Percentiles rank a stretch among this genome's conserved stretches.
Evolutionary conservation across 164 flowering plant species (phyloP).

Genomic region (Annona cherimola): DNA sequence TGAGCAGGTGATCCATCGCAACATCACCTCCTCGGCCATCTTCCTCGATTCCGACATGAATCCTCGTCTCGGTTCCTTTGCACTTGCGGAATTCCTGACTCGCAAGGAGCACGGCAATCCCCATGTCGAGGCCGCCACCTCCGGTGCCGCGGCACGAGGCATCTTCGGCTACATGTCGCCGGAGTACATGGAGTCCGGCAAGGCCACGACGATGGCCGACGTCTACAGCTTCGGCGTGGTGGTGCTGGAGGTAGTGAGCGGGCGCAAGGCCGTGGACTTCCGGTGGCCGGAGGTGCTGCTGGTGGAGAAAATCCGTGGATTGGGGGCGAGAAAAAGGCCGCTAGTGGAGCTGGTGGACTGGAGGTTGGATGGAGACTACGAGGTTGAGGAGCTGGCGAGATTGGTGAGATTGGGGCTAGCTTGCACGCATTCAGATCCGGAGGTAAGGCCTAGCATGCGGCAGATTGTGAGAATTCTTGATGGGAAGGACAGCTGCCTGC

Average conservation of each 20-base stretch:
- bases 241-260: constrained; percentile 75
- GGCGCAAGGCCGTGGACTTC: constrained; percentile 79
- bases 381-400: constrained; percentile 49
- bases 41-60: constrained; percentile 74
- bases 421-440: constrained; percentile 69
- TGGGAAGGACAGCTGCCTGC: constrained; percentile 55
- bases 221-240: constrained; percentile 92
- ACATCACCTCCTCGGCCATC: constrained; percentile 78
- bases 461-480: constrained; percentile 75
- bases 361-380: constrained; percentile 46
- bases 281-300: constrained; percentile 60
- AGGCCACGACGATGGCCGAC: constrained; percentile 64
- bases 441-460: constrained; percentile 67
- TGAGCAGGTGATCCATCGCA: constrained; percentile 86
- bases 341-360: constrained; percentile 61
- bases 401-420: constrained; percentile 61
- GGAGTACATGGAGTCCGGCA: constrained; percentile 72
- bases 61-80: constrained; percentile 82
- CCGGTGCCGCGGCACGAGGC: constrained; percentile 45
- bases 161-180: constrained; percentile 97
- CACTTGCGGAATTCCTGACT: constrained; percentile 82
- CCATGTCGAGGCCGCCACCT: constrained; percentile 33
- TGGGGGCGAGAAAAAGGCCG: constrained; percentile 36
- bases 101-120: constrained; percentile 71
- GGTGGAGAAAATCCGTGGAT: constrained; percentile 50